A percentile compares a stretch with the other conserved stretches of the same genome.
Evolutionary conservation across 192 early-diverging fungal genomes (phyloP).

Genomic region (Haplosporangium gracile): DNA sequence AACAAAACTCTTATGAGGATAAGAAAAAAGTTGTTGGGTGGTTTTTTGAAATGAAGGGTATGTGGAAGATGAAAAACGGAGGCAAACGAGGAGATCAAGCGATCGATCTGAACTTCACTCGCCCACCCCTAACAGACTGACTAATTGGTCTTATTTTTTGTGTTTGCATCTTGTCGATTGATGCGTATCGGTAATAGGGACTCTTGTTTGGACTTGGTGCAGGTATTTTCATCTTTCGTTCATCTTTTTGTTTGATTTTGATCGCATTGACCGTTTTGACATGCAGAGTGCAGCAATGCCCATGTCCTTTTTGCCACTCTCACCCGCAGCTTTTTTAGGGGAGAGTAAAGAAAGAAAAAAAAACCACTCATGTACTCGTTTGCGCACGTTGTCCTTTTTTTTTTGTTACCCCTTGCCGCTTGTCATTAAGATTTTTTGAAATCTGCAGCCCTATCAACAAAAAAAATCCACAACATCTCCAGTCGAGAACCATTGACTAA

Average conservation of each 20-base stretch:
- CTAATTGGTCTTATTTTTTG: not conserved
- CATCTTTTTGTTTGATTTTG: no score
- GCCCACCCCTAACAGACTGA: not conserved
- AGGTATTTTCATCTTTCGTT: conserved; percentile 18
- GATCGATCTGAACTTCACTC: no score
- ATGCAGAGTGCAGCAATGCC: not conserved
- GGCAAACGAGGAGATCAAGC: no score
- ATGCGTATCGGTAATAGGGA: conserved; percentile 43
- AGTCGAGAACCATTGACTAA: not conserved
- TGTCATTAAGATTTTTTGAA: not conserved
- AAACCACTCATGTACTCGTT: not conserved
- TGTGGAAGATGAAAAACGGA: no score
- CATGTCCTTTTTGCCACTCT: not conserved
- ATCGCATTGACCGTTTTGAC: not conserved
- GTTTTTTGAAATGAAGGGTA: no score
- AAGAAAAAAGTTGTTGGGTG: not conserved
- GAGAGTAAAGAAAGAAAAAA: not conserved
- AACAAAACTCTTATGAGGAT: not conserved
- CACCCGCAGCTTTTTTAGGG: not conserved
- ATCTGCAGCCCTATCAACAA: not conserved
- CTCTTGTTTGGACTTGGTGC: conserved; percentile 73
- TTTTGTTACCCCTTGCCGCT: not conserved
- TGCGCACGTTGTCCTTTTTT: not conserved
- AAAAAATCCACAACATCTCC: not conserved
- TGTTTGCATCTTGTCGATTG: not conserved